Percentiles rank a stretch among this genome's conserved stretches.
Conservation (phyloP, 345 rosid genomes). For the thale cress (Arabidopsis thaliana) region DNA sequence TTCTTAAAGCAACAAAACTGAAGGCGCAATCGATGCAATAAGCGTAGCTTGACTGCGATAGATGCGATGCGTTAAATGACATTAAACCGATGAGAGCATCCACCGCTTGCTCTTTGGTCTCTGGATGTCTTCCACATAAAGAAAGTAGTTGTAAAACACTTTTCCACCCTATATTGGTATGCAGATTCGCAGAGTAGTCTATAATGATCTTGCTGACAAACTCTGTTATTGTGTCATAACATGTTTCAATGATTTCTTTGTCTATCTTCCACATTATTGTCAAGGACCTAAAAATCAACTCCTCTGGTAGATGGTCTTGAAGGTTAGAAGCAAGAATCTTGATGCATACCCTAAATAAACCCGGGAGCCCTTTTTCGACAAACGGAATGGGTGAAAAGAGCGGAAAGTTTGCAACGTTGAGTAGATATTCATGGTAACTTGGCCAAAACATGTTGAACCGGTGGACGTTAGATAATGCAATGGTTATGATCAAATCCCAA, state of each 20-base stretch:
- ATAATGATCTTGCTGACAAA: slow-evolving; percentile 65
- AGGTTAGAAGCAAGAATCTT: slow-evolving; percentile 59
- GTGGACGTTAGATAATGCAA: slow-evolving; percentile 59
- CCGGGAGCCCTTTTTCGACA: slow-evolving; percentile 70
- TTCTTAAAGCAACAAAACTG: slow-evolving; percentile 73
- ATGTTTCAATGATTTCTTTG: slow-evolving; percentile 80
- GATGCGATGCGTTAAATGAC: slow-evolving; percentile 52
- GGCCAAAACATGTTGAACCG: slow-evolving; percentile 74
- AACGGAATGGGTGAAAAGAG: slow-evolving; percentile 83
- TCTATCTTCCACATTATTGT: slow-evolving; percentile 90
- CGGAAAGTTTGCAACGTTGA: slow-evolving; percentile 73
- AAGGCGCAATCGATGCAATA: slow-evolving; percentile 84
- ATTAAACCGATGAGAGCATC: slow-evolving; percentile 67
- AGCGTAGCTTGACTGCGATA: slow-evolving; percentile 62
- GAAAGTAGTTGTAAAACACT: slow-evolving; percentile 73
- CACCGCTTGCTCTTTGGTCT: slow-evolving; percentile 76
- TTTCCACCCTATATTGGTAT: slow-evolving; percentile 80
- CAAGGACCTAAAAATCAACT: slow-evolving; percentile 76
- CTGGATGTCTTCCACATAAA: slow-evolving; percentile 68
- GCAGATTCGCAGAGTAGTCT: slow-evolving; percentile 66
- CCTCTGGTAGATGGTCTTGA: slow-evolving; percentile 61
- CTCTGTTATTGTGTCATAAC: slow-evolving; percentile 61
- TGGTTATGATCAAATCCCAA: slow-evolving; percentile 71
- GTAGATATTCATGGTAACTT: slow-evolving; percentile 65
- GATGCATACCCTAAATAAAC: slow-evolving; percentile 70